Percentiles rank a stretch among this genome's conserved stretches.
These are phyloP conservation scores for Dendrothele bispora DNA, from an alignment of 768 basidiomycete genomes.

Conservation along the genomic window DNA sequence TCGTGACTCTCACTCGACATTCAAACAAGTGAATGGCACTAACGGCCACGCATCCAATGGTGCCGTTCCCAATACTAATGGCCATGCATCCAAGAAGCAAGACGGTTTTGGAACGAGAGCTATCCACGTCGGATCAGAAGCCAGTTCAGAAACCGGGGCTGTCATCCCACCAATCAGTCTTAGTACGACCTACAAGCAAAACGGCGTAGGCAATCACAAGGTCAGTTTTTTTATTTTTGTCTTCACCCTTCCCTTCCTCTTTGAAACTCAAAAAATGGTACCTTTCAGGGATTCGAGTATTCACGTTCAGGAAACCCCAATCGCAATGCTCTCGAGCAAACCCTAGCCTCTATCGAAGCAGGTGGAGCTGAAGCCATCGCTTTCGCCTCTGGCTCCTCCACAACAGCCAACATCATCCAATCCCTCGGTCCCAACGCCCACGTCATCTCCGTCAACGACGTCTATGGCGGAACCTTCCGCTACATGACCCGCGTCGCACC, in stretches of 20 bases:
- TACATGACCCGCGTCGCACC: constrained; percentile 70
- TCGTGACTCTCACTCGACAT: too few species aligned
- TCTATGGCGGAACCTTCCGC: constrained; percentile 91
- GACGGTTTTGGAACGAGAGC: constrained; percentile 81
- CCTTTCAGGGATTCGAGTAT: constrained; percentile 80
- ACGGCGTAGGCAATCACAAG: constrained; percentile 74
- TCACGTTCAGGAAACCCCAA: constrained; percentile 90
- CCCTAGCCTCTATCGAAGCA: constrained; percentile 76
- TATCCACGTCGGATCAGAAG: constrained; percentile 85
- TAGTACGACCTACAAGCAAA: constrained; percentile 91
- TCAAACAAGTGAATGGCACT: too few species aligned
- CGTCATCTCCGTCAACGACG: constrained; percentile 86
- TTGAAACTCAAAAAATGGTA: background rate
- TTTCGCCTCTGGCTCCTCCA: constrained; percentile 83
- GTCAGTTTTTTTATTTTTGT: constrained; percentile 31
- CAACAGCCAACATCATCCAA: constrained; percentile 82
- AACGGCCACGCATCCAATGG: too few species aligned
- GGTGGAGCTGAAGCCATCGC: constrained; percentile 75
- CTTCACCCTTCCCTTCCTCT: background rate
- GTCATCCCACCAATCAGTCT: constrained; percentile 89
- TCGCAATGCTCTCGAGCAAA: constrained; percentile 72
- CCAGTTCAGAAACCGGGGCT: constrained; percentile 70
- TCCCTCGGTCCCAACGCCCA: constrained; percentile 75
- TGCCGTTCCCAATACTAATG: too few species aligned
- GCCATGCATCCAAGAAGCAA: too few species aligned